Percentiles rank a stretch among this genome's conserved stretches.
Conservation (phyloP, 176 grass and related monocot species). For the Zizania latifolia region DNA sequence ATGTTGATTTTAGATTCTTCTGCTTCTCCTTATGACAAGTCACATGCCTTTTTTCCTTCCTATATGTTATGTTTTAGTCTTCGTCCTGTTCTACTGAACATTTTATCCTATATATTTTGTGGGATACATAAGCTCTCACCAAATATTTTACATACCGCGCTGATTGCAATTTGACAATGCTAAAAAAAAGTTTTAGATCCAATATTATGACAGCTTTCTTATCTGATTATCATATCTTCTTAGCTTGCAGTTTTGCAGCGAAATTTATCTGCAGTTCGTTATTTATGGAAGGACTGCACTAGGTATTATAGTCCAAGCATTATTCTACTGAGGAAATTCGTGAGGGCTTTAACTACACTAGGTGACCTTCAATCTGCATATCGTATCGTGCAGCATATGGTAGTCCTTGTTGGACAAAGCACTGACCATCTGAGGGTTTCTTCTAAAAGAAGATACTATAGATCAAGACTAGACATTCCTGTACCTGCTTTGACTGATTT, state of each 20-base stretch:
- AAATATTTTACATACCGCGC: not conserved
- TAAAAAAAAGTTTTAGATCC: not conserved
- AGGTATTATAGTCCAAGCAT: constrained; percentile 86
- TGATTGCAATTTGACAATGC: constrained; percentile 15
- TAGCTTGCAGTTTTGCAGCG: constrained; percentile 73
- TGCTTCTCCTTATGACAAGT: not conserved
- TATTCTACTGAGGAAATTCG: constrained; percentile 58
- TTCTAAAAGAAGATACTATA: constrained; percentile 39
- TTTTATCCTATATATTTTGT: constrained; percentile 16
- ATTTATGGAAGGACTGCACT: constrained; percentile 83
- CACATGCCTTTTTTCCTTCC: not conserved
- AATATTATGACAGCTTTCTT: constrained; percentile 11
- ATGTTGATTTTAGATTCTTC: not conserved
- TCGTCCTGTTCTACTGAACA: constrained; percentile 4
- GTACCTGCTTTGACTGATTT: constrained; percentile 48
- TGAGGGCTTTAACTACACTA: constrained; percentile 56
- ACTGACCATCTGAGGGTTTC: constrained; percentile 45
- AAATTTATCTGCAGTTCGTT: constrained; percentile 63
- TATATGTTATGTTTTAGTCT: not conserved
- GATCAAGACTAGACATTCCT: constrained; percentile 80
- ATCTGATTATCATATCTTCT: constrained; percentile 44
- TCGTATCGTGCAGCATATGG: constrained; percentile 60
- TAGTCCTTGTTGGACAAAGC: constrained; percentile 39
- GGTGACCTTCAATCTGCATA: constrained; percentile 70
- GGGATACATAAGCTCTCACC: not conserved